Evolutionary conservation across 2,329 filamentous ascomycete genomes (phyloP).

Genomic region (Fusarium sp.): DNA sequence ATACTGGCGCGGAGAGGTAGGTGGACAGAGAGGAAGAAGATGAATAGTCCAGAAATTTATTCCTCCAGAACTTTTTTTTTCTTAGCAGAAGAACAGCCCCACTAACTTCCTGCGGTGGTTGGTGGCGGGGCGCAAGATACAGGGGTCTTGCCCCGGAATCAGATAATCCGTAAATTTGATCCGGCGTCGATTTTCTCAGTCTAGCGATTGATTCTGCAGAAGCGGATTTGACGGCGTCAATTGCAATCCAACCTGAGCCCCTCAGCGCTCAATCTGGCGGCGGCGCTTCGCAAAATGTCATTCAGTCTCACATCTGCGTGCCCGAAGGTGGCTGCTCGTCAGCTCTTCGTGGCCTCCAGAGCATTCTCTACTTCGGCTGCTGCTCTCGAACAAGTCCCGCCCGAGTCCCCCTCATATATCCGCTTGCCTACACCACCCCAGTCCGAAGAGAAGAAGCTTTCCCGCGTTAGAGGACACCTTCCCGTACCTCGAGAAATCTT

Average conservation of each 20-base stretch:
- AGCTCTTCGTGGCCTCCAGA: conserved; percentile 47
- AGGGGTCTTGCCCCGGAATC: conserved; percentile 27
- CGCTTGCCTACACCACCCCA: conserved; percentile 84
- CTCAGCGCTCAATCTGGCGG: conserved; percentile 23
- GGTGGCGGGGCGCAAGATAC: conserved; percentile 38
- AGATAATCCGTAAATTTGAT: conserved; percentile 47
- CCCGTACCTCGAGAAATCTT: conserved; percentile 89
- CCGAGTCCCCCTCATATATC: conserved; percentile 90
- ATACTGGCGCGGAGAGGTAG: conserved; percentile 30
- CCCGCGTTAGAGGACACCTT: conserved; percentile 78
- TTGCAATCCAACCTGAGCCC: conserved; percentile 35
- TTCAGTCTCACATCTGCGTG: conserved; percentile 43
- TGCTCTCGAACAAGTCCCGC: conserved; percentile 72
- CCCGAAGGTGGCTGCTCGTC: conserved; percentile 47
- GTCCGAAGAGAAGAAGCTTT: conserved; percentile 65
- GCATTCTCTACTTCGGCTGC: conserved; percentile 54
- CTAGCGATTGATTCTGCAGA: conserved; percentile 14
- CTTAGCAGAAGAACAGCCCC: conserved; percentile 41
- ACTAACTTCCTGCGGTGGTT: conserved; percentile 44
- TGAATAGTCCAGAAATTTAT: conserved; percentile 47
- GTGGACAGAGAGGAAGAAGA: conserved; percentile 36
- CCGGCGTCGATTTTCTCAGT: conserved; percentile 45
- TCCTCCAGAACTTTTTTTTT: conserved; percentile 47
- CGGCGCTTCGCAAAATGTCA: conserved; percentile 48
- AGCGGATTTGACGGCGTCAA: conserved; percentile 37